These are phyloP conservation scores for Bipolaris oryzae DNA, from an alignment of 2,329 filamentous ascomycete species.

Conservation along the genomic window DNA sequence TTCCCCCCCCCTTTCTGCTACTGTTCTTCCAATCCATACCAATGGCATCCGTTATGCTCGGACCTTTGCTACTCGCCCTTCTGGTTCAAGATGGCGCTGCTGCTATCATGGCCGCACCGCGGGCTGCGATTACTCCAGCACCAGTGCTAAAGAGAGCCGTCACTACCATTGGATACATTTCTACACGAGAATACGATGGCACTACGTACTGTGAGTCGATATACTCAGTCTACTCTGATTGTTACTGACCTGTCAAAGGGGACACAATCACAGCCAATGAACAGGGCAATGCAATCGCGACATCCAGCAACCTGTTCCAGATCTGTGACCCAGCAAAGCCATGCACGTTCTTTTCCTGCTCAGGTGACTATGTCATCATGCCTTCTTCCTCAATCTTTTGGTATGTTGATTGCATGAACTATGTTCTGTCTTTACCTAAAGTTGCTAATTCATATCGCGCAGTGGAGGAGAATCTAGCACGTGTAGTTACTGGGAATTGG, in stretches of 20 bases:
- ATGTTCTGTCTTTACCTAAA: background rate
- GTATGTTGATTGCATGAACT: background rate
- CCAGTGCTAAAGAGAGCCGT: conserved; percentile 11
- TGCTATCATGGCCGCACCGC: conserved; percentile 12
- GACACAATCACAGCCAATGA: conserved; percentile 17
- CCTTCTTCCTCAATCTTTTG: conserved; percentile 10
- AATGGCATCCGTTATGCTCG: conserved; percentile 8
- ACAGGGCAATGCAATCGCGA: conserved; percentile 13
- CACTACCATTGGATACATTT: conserved; percentile 19
- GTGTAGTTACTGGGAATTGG: conserved; percentile 16
- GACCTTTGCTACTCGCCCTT: conserved; percentile 7
- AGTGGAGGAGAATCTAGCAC: conserved; percentile 13
- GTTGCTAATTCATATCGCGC: background rate
- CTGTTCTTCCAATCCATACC: background rate
- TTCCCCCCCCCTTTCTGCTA: background rate
- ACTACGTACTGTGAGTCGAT: conserved; percentile 17
- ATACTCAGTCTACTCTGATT: too few species aligned
- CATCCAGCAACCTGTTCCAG: conserved; percentile 12
- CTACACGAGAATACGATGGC: conserved; percentile 9
- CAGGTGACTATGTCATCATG: conserved; percentile 8
- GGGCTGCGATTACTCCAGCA: conserved; percentile 14
- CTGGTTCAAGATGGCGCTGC: conserved; percentile 4
- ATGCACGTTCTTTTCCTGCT: conserved; percentile 21
- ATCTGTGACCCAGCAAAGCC: conserved; percentile 9
- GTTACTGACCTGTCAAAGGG: conserved; percentile 11